Base-by-base conservation (phyloP, 2,329 filamentous ascomycete genomes). In the Aspergillus sp. region DNA sequence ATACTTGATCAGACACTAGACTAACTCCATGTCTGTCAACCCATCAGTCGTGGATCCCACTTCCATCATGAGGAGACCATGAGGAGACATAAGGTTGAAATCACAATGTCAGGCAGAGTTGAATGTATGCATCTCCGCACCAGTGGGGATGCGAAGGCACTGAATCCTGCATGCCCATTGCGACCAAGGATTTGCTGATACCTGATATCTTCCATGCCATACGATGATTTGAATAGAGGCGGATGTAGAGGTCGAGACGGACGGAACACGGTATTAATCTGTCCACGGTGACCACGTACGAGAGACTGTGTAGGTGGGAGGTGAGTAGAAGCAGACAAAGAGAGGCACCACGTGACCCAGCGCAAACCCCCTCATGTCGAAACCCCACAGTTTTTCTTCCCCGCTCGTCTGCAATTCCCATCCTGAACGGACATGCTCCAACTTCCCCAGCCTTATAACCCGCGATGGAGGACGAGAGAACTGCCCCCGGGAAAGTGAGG, bases 401-500 rank as follows among this genome's bases (percentile, higher is more conserved):
- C 69, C 67, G 65, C 66, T 71, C 64, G 64, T 63, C 62, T 59
- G 59, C 56, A 53, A 52, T 61, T 59, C 58, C 57, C 21, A 31
- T 38, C 21, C 57, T 53, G 53, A 54, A 50, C 57, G 58, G 55
- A 61, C 56, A 58, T 59, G 56, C 61, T 59, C 61, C 56, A 62
- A 61, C 59, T 59, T 57, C 55, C 40, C 17, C 40, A 17, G 19
- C 16, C 56, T 52, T 51, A 50, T 57, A 56, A 56, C 59, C 58
- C 61, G 57, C 58, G 53, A 75, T 75, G 73, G 73, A 75, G 51
- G 69, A 72, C 61, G 68, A 71, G 50, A 70, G 66, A 59, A 57
- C 60, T 45, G 59, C 65, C 53, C 58, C 65, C 32, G 65, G 62
- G 21, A 73, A 72, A 58, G 62, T 69, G 32, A 73, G 70, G 64